Conservation (phyloP, 2,329 filamentous ascomycete genomes). For the Amauroascus niger region DNA sequence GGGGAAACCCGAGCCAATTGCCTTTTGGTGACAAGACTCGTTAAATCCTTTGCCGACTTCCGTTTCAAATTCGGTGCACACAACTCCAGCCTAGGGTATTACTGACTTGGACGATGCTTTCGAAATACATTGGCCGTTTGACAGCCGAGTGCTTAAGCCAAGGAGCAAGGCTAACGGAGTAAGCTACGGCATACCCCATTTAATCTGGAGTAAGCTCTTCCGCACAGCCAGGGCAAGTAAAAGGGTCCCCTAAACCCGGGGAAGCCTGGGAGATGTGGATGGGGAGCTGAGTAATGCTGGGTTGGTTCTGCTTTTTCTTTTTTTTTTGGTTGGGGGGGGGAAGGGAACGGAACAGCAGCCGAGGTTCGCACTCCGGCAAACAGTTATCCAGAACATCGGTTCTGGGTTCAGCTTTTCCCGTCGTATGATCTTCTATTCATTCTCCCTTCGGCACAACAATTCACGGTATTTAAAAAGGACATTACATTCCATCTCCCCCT, state of each 20-base stretch:
- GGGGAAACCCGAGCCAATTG: not conserved
- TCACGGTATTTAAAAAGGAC: constrained; percentile 3
- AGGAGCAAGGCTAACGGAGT: not conserved
- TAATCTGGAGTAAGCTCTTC: too few species aligned
- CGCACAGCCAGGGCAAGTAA: too few species aligned
- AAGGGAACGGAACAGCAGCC: constrained; percentile 8
- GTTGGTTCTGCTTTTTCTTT: too few species aligned
- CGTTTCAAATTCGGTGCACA: not conserved
- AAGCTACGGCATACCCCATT: too few species aligned
- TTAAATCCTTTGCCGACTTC: not conserved
- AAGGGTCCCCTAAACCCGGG: not conserved
- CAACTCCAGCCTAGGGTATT: not conserved
- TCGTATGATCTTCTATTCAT: constrained; percentile 3
- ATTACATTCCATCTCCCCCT: not conserved
- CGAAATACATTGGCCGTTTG: not conserved
- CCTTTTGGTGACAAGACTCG: not conserved
- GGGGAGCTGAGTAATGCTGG: not conserved
- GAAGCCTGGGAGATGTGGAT: not conserved
- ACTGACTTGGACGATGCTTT: too few species aligned
- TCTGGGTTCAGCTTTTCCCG: not conserved
- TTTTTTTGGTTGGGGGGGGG: too few species aligned
- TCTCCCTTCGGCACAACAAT: not conserved
- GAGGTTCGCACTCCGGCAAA: constrained; percentile 9
- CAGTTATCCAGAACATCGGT: not conserved
- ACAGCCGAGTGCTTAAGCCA: not conserved